A percentile compares a stretch with the other conserved stretches of the same genome.
These are phyloP conservation scores for Colletotrichum musae DNA, from an alignment of 2,329 filamentous ascomycete genomes.

Conservation along the genomic window DNA sequence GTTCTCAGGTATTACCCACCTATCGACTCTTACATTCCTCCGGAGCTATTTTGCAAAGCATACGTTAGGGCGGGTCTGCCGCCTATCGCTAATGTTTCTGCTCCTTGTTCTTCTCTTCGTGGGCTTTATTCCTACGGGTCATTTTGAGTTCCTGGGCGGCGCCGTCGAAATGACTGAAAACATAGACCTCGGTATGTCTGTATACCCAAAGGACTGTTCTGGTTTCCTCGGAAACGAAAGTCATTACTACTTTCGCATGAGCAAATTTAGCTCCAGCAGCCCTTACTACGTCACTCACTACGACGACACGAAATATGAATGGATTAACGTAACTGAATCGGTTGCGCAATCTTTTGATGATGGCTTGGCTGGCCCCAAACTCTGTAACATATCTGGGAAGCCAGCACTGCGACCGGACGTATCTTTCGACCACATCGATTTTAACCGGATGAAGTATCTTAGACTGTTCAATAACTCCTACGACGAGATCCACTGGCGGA, in stretches of 20 bases:
- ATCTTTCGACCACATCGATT: not conserved
- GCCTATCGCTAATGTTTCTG: not conserved
- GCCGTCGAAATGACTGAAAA: rapidly evolving
- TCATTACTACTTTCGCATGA: too few relatives aligned
- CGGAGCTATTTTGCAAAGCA: constrained; percentile 4
- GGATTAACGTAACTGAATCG: not conserved
- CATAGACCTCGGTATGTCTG: not conserved
- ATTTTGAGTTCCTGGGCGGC: not conserved
- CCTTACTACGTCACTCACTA: too few relatives aligned
- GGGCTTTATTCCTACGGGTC: not conserved
- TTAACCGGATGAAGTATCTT: not conserved
- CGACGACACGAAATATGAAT: too few relatives aligned
- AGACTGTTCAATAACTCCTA: not conserved
- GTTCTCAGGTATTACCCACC: constrained; percentile 16
- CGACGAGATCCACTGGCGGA: not conserved
- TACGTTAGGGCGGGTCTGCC: not conserved
- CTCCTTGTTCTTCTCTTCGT: not conserved
- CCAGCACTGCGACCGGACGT: not conserved
- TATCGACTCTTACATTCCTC: constrained; percentile 14
- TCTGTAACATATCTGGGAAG: not conserved
- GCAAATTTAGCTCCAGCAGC: too few relatives aligned
- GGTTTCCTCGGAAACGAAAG: not conserved
- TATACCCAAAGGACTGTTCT: constrained; percentile 5
- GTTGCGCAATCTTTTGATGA: not conserved
- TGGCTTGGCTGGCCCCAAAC: not conserved